Base-by-base conservation (phyloP, 1,284 basidiomycete species). In the Leccinum cinnamomeum region DNA sequence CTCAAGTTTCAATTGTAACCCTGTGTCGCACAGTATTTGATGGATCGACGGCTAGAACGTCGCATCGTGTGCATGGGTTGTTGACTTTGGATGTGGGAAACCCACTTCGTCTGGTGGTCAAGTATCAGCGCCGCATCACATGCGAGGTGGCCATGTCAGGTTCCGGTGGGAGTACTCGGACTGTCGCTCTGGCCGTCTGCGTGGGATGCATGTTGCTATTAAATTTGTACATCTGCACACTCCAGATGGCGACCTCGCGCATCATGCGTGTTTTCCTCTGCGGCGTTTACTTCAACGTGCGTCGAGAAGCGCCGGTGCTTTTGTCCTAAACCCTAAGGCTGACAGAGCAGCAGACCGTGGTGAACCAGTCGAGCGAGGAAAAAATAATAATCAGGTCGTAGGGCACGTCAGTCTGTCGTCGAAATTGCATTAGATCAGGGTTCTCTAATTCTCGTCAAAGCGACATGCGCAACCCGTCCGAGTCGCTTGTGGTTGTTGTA, bases 201-300 rank as follows among this genome's bases (percentile, higher is more conserved):
- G 39, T 62, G 48, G 30, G 48, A 53, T 37, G 35, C 51, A 53
- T 53, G 28, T 28, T 53, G 35, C 25, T 51, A 39, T 60, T 41
- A 53, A 28, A 53, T 53, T 51, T 51, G 48, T 51, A 25, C 14
- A 56, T 64, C 18, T 25, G 5, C 28, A 41, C 11, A 20, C 28
- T 44, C 41, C 14, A 37, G 64, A 60, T 62, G 53, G 51, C 39
- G 51, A 33, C 71, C 72, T 62, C 60, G 46, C 72, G 33, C 37
- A 69, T 67, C 60, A 62, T 60, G 68, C 70, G 23, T 72, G 70
- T 69, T 56, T 50, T 37, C 55, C 25, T 50, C 58, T 23, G 60
- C 54, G 11, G 61, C 41, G 54, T 62, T 62, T 59, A 41, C 54
- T 46, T 58, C 68, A 68, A 63, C 64, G 67, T 72, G 69, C 58